These are phyloP conservation scores for Colletotrichum shisoi DNA, from an alignment of 2,329 filamentous ascomycete species.

Conservation along the genomic window DNA sequence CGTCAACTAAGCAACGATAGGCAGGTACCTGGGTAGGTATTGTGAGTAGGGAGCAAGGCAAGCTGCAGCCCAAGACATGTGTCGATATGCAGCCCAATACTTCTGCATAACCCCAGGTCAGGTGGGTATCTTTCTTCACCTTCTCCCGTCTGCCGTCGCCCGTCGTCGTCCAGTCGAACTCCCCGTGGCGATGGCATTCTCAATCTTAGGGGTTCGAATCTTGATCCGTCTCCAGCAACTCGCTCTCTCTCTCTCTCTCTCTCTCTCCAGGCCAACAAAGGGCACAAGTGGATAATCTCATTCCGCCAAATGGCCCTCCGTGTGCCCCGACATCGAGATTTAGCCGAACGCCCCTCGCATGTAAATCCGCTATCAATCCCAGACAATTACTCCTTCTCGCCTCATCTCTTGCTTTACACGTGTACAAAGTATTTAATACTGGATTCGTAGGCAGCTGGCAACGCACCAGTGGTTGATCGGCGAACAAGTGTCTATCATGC, in stretches of 20 bases:
- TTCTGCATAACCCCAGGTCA: background rate
- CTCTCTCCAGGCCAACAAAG: conserved; percentile 31
- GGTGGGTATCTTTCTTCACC: background rate
- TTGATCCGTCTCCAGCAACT: conserved; percentile 30
- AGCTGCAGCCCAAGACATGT: conserved; percentile 9
- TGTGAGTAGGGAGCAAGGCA: background rate
- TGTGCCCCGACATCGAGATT: conserved; percentile 29
- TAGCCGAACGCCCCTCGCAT: background rate
- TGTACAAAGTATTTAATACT: too few species aligned
- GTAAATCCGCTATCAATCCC: conserved; percentile 18
- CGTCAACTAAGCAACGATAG: conserved; percentile 25
- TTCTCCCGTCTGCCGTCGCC: background rate
- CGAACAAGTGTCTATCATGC: background rate
- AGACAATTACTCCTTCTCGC: conserved; percentile 18
- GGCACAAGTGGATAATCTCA: conserved; percentile 29
- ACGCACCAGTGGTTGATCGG: conserved; percentile 13
- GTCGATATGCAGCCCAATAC: conserved; percentile 6
- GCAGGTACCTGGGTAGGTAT: background rate
- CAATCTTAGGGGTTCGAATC: conserved; percentile 30
- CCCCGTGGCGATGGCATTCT: conserved; percentile 26
- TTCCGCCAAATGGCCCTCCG: conserved; percentile 28
- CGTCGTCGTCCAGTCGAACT: conserved; percentile 10
- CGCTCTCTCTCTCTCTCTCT: conserved; percentile 28
- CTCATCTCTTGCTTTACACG: too few species aligned
- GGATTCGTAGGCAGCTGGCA: background rate